phyloP scores from a whole-genome alignment of 1,139 yeast genomes.

The Blastobotrys capitulatus region DNA sequence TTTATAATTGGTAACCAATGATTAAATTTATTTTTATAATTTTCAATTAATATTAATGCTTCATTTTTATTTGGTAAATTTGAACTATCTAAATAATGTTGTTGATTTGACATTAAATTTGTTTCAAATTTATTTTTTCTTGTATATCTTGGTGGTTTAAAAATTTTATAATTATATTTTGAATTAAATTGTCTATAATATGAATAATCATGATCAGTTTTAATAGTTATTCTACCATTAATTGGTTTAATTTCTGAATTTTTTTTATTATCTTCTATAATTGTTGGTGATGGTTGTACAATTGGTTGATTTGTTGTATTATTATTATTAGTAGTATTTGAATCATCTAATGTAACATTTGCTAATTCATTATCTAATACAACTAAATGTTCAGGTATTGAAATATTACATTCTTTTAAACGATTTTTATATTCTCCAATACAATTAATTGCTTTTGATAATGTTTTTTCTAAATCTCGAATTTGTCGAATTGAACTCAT shows the following conservation, averaged over 20 bases:
- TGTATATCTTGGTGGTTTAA: conserved; percentile 10
- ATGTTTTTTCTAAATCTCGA: conserved; percentile 20
- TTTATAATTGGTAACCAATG: conserved; percentile 26
- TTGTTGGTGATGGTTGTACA: too few relatives aligned
- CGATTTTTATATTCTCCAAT: conserved; percentile 16
- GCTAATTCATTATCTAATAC: conserved; percentile 17
- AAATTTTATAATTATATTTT: conserved; percentile 5
- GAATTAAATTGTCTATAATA: conserved; percentile 1
- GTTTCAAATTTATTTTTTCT: neutral
- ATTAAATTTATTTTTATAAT: conserved; percentile 20
- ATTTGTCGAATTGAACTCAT: conserved; percentile 25
- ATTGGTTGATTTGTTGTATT: neutral
- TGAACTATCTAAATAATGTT: neutral
- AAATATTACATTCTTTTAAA: conserved; percentile 18
- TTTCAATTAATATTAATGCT: conserved; percentile 12
- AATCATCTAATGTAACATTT: conserved; percentile 2
- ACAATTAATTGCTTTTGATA: conserved; percentile 15
- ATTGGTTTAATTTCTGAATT: neutral
- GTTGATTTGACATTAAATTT: neutral
- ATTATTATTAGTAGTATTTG: neutral
- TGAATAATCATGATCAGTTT: conserved; percentile 8
- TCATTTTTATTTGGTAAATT: neutral
- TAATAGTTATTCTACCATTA: conserved; percentile 1
- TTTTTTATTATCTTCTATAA: too few relatives aligned
- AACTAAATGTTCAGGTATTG: conserved; percentile 21